These are phyloP conservation scores for Pseudoperonospora humuli DNA, from an alignment of 352 stramenopile genomes.

Conservation along the genomic window DNA sequence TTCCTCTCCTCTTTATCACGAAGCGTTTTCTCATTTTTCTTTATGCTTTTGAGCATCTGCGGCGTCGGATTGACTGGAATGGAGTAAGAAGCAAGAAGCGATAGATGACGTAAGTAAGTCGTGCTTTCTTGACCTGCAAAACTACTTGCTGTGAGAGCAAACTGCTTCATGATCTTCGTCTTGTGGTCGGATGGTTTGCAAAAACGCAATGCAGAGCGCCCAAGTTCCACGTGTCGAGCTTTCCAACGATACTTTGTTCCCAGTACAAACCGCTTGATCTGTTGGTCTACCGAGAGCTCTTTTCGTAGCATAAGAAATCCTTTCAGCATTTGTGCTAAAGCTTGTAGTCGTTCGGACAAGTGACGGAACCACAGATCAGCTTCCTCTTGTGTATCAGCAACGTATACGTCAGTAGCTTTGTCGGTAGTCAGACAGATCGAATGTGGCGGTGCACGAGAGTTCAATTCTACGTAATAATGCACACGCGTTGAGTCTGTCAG, in stretches of 20 bases:
- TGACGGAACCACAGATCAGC: constrained; percentile 40
- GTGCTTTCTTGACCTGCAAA: constrained; percentile 50
- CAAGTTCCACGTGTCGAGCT: constrained; percentile 48
- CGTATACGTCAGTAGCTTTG: constrained; percentile 55
- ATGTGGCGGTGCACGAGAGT: no score
- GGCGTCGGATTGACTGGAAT: no score
- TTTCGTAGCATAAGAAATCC: constrained; percentile 49
- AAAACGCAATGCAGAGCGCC: constrained; percentile 42
- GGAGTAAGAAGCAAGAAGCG: constrained; percentile 24
- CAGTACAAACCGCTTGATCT: no score
- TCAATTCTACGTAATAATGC: constrained; percentile 59
- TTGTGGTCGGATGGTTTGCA: constrained; percentile 35
- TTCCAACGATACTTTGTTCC: no score
- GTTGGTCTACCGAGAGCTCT: constrained; percentile 33
- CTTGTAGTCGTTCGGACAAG: no score
- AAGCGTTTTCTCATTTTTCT: no score
- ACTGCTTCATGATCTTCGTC: constrained; percentile 62
- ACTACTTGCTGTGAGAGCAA: constrained; percentile 43
- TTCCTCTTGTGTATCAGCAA: constrained; percentile 38
- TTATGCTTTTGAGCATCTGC: no score
- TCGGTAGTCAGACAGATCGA: constrained; percentile 60
- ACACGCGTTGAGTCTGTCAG: constrained; percentile 29
- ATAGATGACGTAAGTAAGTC: constrained; percentile 40
- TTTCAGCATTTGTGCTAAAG: constrained; percentile 45
- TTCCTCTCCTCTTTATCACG: constrained; percentile 23